These are phyloP conservation scores for Apophysomyces elegans DNA, from an alignment of 371 early-diverging fungal species.

Conservation along the genomic window DNA sequence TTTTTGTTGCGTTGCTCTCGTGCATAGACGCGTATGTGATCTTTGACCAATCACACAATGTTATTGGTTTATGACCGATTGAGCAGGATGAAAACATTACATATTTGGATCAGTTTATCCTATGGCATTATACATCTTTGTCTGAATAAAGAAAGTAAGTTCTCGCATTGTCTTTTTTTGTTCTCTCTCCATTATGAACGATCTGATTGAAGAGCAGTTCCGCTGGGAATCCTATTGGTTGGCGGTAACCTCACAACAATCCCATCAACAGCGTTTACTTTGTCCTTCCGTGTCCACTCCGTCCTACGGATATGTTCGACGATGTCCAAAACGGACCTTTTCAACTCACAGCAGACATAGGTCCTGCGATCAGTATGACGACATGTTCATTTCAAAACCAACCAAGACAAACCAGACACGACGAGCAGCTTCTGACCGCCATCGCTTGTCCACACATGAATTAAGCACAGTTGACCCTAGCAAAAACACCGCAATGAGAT, in stretches of 20 bases:
- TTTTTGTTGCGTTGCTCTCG: background rate
- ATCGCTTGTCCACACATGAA: conserved; percentile 1
- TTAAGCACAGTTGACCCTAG: background rate
- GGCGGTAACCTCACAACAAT: background rate
- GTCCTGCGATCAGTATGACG: conserved; percentile 6
- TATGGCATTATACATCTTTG: background rate
- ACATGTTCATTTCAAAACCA: conserved; percentile 1
- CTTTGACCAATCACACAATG: background rate
- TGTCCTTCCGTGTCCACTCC: background rate
- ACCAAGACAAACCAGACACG: conserved; percentile 9
- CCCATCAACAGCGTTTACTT: background rate
- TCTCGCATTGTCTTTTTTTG: background rate
- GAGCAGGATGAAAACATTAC: conserved; percentile 6
- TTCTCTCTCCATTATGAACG: background rate
- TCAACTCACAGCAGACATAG: background rate
- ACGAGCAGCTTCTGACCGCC: background rate
- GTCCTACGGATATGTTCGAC: background rate
- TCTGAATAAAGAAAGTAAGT: background rate
- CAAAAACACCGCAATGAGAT: background rate
- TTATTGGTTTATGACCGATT: conserved; percentile 1
- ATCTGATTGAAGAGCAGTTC: background rate
- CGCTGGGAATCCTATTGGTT: conserved; percentile 5
- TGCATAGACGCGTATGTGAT: background rate
- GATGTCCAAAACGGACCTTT: background rate
- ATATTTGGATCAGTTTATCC: conserved; percentile 3